Conservation (phyloP, 2,329 filamentous ascomycete genomes). For the Arthrobotrys conoides region DNA sequence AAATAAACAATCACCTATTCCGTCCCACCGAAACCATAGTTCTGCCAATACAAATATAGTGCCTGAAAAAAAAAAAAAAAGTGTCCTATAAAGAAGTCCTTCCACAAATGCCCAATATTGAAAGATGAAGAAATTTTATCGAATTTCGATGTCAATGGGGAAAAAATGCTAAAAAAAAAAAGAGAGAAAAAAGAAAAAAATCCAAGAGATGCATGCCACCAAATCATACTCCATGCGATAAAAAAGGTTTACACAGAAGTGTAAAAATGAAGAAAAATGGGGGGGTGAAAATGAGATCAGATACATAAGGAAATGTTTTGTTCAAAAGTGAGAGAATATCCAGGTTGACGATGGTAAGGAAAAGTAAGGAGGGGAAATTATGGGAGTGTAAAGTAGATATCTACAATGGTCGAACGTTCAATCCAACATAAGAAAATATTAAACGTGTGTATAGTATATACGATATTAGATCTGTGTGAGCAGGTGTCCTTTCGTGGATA, state of each 20-base stretch:
- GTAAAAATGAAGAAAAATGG: conserved; percentile 4
- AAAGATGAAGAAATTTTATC: background rate
- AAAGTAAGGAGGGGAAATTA: conserved; percentile 3
- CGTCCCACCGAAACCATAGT: background rate
- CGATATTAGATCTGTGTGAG: conserved; percentile 12
- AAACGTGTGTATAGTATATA: conserved; percentile 41
- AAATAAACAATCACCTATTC: conserved; percentile 4
- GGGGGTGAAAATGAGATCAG: background rate
- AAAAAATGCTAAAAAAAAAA: no score
- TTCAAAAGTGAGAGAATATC: background rate
- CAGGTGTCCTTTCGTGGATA: background rate
- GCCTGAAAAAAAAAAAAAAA: conserved; percentile 21
- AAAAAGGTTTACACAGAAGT: conserved; percentile 20
- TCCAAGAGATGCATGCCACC: conserved; percentile 27
- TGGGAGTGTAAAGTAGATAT: conserved; percentile 21
- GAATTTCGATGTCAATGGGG: background rate
- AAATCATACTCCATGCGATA: conserved; percentile 45
- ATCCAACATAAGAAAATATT: conserved; percentile 25
- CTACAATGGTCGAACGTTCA: conserved; percentile 18
- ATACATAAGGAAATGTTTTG: conserved; percentile 20
- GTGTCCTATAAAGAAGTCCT: conserved; percentile 14
- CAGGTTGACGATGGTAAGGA: background rate
- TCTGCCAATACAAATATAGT: conserved; percentile 1
- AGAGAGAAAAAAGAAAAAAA: background rate
- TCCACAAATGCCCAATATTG: conserved; percentile 43